Evolutionary conservation across 139 green algal genomes (phyloP), one percentile per base, ranked within the genome.

Genomic region (Chlorella sp.): DNA sequence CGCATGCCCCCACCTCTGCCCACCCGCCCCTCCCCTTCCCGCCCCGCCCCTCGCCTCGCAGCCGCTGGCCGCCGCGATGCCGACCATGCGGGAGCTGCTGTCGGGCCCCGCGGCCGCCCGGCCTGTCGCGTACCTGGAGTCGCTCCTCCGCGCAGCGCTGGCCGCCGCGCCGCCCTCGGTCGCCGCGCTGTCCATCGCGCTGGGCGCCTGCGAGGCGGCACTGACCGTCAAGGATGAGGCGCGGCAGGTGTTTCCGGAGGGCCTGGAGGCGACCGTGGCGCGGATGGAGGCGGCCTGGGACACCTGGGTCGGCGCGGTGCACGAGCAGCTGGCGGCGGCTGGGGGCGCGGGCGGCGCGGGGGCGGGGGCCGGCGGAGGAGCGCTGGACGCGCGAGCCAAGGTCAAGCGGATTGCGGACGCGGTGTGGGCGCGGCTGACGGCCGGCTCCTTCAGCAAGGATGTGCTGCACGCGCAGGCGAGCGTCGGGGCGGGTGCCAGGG

Each of bases 351-450:
- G 23, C 23, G 0, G 19, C 27, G 5, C 68, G 53, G 11, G 69
- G 53, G 0, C n/a, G n/a, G n/a, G n/a, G n/a, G n/a, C n/a, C n/a
- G n/a, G n/a, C n/a, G n/a, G n/a, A n/a, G n/a, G n/a, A n/a, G n/a
- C n/a, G n/a, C n/a, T n/a, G n/a, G n/a, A n/a, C n/a, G n/a, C n/a
- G 63, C 67, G 76, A 68, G 79, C 29, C 31, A 87, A 87, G 38
- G 71, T 87, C 23, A 85, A 85, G 59, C n/a, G 61, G 3, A 61
- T 85, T 31, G 82, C 82, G 23, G 82, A 85, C 36, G 51, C 67
- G 12, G 75, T 87, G 36, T 87, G 82, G 82, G 33, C 48, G 42
- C 81, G 74, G 43, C 71, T 87, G 50, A 74, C 80, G n/a, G 72
- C 53, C 21, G 79, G 82, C 14, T 63, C 55, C 12, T 83, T 81